Base-by-base conservation (phyloP, 2,329 filamentous ascomycete genomes). In the Botrytis sinoallii region DNA sequence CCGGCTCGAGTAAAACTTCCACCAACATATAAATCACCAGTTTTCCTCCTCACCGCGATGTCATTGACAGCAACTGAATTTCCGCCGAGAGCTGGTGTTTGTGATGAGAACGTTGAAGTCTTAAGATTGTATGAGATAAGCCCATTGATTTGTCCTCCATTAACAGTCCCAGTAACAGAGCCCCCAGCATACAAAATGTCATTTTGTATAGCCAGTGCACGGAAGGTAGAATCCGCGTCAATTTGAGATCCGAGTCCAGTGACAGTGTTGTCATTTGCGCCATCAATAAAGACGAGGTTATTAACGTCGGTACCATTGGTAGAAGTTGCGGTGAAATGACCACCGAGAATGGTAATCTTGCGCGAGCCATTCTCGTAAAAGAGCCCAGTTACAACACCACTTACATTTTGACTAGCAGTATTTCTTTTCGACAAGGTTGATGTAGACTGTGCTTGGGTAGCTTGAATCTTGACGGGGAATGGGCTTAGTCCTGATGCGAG, bases 331-430 rank as follows among this genome's bases (percentile, higher is more conserved):
- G 88, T 88, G 81, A 99, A 99, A 79, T 94, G 93, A 1, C 96
- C 96, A 67, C 91, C 96, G 42, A 98, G 86, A 57, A 98, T 88
- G 0, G 96, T 98, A 73, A 97, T 86, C 82, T 98, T 98, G 76
- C 89, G 88, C 74, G 85, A 85, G 75, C 89, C 88, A 25, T 87
- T 85, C 57, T 87, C 88, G 81, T 97, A 94, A 80, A 97, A 97
- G 3, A 90, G 84, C 44, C 94, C 96, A 12, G 92, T 89, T 35
- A 91, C 86, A n/a, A 97, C 90, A 44, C 93, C 94, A 4, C 87
- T 87, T 14, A 88, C 83, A 75, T 86, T 86, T 61, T 85, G 81
- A 42, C 80, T 81, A 46, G 79, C 80, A 59, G 79, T 80, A 52
- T 83, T 81, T 73, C 89, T 86, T 77, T 89, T 88, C 66, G 80